A percentile compares a stretch with the other conserved stretches of the same genome.
phyloP scores from a whole-genome alignment of 139 green algal species.

The Coccomyxa sp. region DNA sequence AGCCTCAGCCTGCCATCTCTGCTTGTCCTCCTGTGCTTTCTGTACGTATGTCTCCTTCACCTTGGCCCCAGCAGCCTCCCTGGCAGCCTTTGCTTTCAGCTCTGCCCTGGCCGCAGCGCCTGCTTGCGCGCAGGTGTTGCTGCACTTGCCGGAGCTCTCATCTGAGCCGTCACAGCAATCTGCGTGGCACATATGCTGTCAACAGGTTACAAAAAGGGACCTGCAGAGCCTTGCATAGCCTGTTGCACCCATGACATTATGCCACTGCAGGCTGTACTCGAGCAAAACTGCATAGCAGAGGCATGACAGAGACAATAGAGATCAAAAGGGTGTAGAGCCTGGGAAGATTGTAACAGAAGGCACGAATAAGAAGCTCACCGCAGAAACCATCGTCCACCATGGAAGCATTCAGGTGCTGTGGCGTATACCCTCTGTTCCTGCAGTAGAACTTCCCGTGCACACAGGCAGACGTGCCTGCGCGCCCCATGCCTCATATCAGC shows the following conservation, averaged over 20 bases:
- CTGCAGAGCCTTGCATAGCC: too few species aligned
- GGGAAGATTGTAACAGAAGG: too few species aligned
- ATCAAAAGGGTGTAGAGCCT: too few species aligned
- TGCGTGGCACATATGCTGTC: conserved; percentile 37
- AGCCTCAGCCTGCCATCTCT: conserved; percentile 15
- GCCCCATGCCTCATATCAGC: too few species aligned
- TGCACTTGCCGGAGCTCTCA: conserved; percentile 65
- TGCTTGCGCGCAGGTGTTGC: conserved; percentile 70
- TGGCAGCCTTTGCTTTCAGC: conserved; percentile 23
- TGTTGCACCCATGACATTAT: too few species aligned
- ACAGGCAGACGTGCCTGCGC: conserved; percentile 83
- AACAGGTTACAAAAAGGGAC: too few species aligned
- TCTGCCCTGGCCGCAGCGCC: conserved; percentile 43
- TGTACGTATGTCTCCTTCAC: conserved; percentile 30
- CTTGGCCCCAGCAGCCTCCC: conserved; percentile 18
- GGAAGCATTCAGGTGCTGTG: conserved; percentile 55
- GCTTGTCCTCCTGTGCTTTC: conserved; percentile 3
- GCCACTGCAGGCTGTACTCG: too few species aligned
- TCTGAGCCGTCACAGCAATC: conserved; percentile 93
- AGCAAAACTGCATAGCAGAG: too few species aligned
- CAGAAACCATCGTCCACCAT: conserved; percentile 95
- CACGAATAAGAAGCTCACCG: conserved; percentile 59
- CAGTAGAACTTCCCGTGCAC: conserved; percentile 83
- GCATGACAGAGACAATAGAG: too few species aligned
- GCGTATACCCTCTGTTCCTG: conserved; percentile 66